Base-by-base conservation (phyloP, 148 eudicot genomes). In the Chenopodium quinoa region DNA sequence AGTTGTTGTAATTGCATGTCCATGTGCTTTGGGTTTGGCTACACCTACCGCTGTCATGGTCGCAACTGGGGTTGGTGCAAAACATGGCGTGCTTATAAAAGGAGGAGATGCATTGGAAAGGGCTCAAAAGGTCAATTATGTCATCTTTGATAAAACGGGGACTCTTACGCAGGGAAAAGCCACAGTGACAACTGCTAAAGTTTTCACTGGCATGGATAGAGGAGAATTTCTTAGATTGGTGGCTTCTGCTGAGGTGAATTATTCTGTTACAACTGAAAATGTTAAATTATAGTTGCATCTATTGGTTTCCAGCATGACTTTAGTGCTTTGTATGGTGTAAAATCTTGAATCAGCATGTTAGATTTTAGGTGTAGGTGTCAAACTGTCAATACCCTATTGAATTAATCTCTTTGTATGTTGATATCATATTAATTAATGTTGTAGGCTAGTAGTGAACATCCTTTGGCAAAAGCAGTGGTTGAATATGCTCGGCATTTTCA, bases 21-120 rank as follows among this genome's bases (percentile, higher is more conserved):
- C 99, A 25, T 96, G 99, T 82, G 98, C 99, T 79, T 91, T 96
- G 84, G 99, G 99, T 52, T 87, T 96, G 90, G 99, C 99, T 81
- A 96, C 99, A 66, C 99, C 99, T 73, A 96, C 99, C 47, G 99
- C 99, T 83, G 91, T 96, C 82, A 96, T 96, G 99, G 99, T 96
- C 77, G 98, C 99, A 25, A 96, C 99, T 52, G 98, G 99, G 65
- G 97, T 96, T 81, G 99, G 99, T 81, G 99, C 99, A 27, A 93
- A 89, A 79, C 90, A 96, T 85, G 98, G 99, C 9, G 95, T 96
- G 77, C 91, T 96, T 64, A 96, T 96, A 31, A 96, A 96, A 85
- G 99, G 98, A 79, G 99, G 99, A 80, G 98, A 96, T 88, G 99
- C 99, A n/a, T 82, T 96, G 86, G 99, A 96, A 88, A 90, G 90